phyloP scores from a whole-genome alignment of 148 eudicot genomes.

The Spergularia bocconei region DNA sequence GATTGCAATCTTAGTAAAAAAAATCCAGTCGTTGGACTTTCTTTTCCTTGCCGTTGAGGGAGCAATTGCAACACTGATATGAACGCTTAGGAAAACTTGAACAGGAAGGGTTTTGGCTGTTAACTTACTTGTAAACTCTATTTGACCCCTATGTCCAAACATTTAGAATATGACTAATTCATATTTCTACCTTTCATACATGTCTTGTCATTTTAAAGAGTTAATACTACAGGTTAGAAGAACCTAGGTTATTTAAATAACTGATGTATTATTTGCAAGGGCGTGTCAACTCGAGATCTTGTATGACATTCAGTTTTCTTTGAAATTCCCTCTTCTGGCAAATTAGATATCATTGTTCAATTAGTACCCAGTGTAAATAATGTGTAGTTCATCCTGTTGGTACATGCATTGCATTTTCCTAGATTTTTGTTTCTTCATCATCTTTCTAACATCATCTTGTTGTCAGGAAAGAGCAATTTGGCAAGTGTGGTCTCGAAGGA shows the following conservation, averaged over 20 bases:
- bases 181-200: background rate
- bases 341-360: background rate
- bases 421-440: background rate
- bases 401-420: background rate
- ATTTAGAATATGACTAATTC: background rate
- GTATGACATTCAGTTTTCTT: background rate
- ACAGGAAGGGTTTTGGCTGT: background rate
- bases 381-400: background rate
- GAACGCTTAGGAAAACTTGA: background rate
- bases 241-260: background rate
- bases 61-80: background rate
- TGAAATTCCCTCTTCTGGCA: background rate
- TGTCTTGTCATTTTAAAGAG: background rate
- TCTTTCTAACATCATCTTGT: conserved; percentile 14
- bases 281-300: background rate
- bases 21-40: background rate
- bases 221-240: background rate
- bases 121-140: background rate
- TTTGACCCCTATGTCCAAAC: too few relatives aligned
- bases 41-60: background rate
- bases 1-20: background rate
- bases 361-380: background rate
- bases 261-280: background rate
- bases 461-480: conserved; percentile 72
- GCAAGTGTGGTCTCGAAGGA: conserved; percentile 76